Base-by-base conservation (phyloP, 768 basidiomycete species). In the Tremella fuciformis region DNA sequence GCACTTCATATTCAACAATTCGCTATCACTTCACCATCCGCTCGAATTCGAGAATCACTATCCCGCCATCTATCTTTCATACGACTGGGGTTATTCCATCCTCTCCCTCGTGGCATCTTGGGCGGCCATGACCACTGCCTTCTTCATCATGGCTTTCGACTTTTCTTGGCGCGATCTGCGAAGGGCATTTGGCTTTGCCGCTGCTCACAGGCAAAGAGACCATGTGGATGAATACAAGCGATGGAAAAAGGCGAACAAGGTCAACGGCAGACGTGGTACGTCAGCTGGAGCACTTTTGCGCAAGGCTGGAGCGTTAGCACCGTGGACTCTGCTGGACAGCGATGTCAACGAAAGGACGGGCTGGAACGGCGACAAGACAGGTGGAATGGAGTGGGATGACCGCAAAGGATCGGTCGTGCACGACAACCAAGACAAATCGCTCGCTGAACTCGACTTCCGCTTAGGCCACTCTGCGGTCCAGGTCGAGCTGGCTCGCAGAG, bases 1-100 rank as follows among this genome's bases (percentile, higher is more conserved):
- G 76, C 77, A 78, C 58, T 78, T 77, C 53, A 65, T 78, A 64
- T 76, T 76, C 54, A 78, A 78, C 68, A 74, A 75, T 54, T 65
- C 74, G 1, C 62, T 78, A 19, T 67, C 69, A 0, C 65, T 77
- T 1, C 71, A 69, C 53, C 69, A 71, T 50, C 68, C 73, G 9
- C 55, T 57, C 50, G 50, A 58, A 41, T n/a, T 8, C 15, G 29
- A 15, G 18, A 21, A 18, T 6, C 49, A 52, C 29, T 50, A 22
- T 21, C 22, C 49, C 13, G 38, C 22, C 3, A 26, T 58, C n/a
- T 58, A 40, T 48, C 49, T 78, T 21, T 56, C 66, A 4, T 78
- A 78, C 62, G 59, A 64, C 42, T 57, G 74, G 2, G 75, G 75
- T 0, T 77, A 64, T 59, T 77, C 77, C 29, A 58, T 78, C 50